Conservation (phyloP, 352 stramenopile genomes). For the Sclerospora graminicola region DNA sequence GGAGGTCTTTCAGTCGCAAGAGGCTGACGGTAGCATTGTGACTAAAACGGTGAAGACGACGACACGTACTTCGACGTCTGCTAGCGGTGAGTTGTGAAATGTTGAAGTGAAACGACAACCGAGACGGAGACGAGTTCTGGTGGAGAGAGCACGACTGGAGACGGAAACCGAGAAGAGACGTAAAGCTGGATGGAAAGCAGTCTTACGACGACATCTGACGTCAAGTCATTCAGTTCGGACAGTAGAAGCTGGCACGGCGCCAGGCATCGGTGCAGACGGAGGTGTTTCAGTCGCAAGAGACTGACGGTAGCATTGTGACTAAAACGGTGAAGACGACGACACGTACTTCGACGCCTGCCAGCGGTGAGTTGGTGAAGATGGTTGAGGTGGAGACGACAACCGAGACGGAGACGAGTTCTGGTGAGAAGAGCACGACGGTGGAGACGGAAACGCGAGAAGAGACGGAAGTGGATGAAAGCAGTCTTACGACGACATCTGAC, state of each 20-base stretch:
- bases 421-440: conserved; percentile 12
- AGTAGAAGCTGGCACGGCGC: conserved; percentile 4
- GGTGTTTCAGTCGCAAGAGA: conserved; percentile 11
- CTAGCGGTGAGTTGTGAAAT: conserved; percentile 5
- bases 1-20: conserved; percentile 9
- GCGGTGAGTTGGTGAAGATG: conserved; percentile 7
- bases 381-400: conserved; percentile 11
- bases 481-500: conserved; percentile 2
- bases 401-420: conserved; percentile 9
- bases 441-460: conserved; percentile 12
- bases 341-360: conserved; percentile 2
- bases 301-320: conserved; percentile 10
- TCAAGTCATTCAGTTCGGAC: conserved; percentile 1
- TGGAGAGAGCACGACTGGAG: conserved; percentile 1
- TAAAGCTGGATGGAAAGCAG: no score
- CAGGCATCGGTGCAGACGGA: conserved; percentile 9
- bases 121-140: conserved; percentile 3
- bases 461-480: conserved; percentile 7
- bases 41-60: conserved; percentile 8
- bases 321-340: conserved; percentile 8
- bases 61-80: conserved; percentile 2
- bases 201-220: conserved; percentile 1
- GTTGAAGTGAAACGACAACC: conserved; percentile 8
- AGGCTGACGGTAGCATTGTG: conserved; percentile 8
- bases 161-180: conserved; percentile 1